phyloP scores from a whole-genome alignment of 2,329 filamentous ascomycete species.

The Epicoccum sorghinum region DNA sequence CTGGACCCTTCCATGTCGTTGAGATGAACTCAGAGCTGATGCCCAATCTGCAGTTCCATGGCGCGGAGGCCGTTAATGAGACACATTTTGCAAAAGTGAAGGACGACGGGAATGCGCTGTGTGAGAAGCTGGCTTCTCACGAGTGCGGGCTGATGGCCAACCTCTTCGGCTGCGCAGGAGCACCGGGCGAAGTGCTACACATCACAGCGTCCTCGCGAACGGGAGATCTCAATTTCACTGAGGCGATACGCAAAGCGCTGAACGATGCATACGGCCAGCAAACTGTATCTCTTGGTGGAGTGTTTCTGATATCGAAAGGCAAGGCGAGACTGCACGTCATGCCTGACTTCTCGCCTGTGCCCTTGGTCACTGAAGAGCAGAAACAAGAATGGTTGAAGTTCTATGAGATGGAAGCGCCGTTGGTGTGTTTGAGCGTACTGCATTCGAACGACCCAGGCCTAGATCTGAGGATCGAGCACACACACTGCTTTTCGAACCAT shows the following conservation, averaged over 20 bases:
- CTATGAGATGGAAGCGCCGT: conserved; percentile 20
- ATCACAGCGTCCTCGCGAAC: conserved; percentile 18
- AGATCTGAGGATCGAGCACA: conserved; percentile 55
- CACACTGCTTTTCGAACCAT: conserved; percentile 52
- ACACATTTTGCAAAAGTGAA: conserved; percentile 19
- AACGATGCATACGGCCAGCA: conserved; percentile 7
- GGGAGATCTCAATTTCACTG: conserved; percentile 21
- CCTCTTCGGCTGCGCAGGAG: conserved; percentile 19
- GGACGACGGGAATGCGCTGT: conserved; percentile 6
- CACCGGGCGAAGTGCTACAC: conserved; percentile 18
- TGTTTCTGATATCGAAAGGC: conserved; percentile 20
- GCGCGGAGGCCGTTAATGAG: conserved; percentile 5
- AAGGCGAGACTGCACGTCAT: conserved; percentile 21
- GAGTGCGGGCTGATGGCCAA: conserved; percentile 28
- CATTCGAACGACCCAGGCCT: conserved; percentile 49
- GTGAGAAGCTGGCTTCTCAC: conserved; percentile 15
- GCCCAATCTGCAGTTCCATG: conserved; percentile 18
- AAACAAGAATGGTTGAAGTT: conserved; percentile 22
- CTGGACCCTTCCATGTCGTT: conserved; percentile 22
- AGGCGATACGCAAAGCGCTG: conserved; percentile 20
- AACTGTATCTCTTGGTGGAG: conserved; percentile 22
- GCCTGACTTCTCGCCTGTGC: conserved; percentile 22
- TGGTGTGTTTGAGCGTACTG: conserved; percentile 24
- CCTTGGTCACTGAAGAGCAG: conserved; percentile 14
- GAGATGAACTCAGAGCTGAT: conserved; percentile 24